These are phyloP conservation scores for Setomelanomma holmii DNA, from an alignment of 2,329 filamentous ascomycete genomes.

Conservation along the genomic window DNA sequence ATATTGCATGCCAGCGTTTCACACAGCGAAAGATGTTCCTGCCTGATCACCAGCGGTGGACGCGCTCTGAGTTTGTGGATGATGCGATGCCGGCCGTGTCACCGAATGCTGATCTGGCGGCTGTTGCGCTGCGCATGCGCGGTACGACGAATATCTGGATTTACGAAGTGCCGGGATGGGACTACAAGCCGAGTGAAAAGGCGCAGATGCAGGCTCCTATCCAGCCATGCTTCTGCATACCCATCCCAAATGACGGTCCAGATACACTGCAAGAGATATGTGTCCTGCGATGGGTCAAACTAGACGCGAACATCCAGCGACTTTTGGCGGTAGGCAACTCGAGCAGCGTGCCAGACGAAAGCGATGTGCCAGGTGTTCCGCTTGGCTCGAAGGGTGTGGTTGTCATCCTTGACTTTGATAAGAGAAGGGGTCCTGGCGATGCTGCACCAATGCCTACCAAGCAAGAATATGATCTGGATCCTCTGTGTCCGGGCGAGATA, in stretches of 20 bases:
- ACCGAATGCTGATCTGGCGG: slow-evolving; percentile 46
- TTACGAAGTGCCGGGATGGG: slow-evolving; percentile 47
- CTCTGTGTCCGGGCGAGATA: slow-evolving; percentile 46
- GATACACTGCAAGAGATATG: slow-evolving; percentile 47
- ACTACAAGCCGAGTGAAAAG: slow-evolving; percentile 38
- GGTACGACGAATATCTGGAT: slow-evolving; percentile 50
- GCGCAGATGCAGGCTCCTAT: slow-evolving; percentile 39
- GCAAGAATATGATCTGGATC: slow-evolving; percentile 47
- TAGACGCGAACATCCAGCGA: slow-evolving; percentile 39
- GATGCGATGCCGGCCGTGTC: slow-evolving; percentile 52
- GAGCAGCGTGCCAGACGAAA: slow-evolving; percentile 29
- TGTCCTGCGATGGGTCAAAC: slow-evolving; percentile 45
- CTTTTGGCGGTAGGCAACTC: slow-evolving; percentile 49
- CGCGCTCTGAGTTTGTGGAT: slow-evolving; percentile 48
- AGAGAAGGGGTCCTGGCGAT: slow-evolving; percentile 29
- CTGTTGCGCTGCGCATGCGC: slow-evolving; percentile 47
- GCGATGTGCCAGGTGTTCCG: slow-evolving; percentile 33
- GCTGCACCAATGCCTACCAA: slow-evolving; percentile 34
- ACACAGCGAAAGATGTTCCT: slow-evolving; percentile 48
- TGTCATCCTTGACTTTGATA: slow-evolving; percentile 49
- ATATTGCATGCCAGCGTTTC: slow-evolving; percentile 48
- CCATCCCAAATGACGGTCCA: slow-evolving; percentile 39
- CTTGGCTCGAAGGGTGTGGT: slow-evolving; percentile 46
- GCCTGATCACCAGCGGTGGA: slow-evolving; percentile 48
- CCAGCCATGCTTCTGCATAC: slow-evolving; percentile 47